Evolutionary conservation across 306 rosid genomes (phyloP), one percentile per base, ranked within the genome.

Genomic region (Chamaecrista fasciculata): DNA sequence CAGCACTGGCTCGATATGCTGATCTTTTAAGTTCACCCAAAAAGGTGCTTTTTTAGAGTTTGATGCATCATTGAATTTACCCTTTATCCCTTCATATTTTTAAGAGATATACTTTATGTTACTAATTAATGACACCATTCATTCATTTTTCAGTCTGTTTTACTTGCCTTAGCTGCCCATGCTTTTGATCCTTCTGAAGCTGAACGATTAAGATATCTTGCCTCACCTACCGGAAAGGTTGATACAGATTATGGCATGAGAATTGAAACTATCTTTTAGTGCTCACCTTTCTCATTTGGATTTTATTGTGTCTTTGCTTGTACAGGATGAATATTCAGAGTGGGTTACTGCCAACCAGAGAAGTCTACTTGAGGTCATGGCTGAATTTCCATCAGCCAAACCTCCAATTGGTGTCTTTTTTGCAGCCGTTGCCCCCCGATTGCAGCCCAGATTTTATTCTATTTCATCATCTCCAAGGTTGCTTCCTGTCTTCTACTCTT

Each of bases 171-270:
- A 62, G 99, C 99, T 31, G 96, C 97, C 19, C 92, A 91, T 76
- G 96, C 97, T 58, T 87, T 91, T 71, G 85, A 95, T 68, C 93
- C 90, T 39, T 76, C 91, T 51, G 97, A 95, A 85, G 96, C 91
- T 11, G 93, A 95, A 67, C 85, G 92, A 40, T 79, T 95, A 63
- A 86, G 96, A 77, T 86, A 87, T 84, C 95, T 95, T 65, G 96
- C 99, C 61, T 95, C 96, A 55, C 96, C 99, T 62, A 87, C 91
- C 39, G 99, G 97, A 78, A 95, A 95, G 97, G 99, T 95, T 67
- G 71, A 31, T 62, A 53, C 44, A 43, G 58, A 55, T 65, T 43
- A 51, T 57, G 69, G 28, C 58, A 28, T 46, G 55, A 21, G 59
- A 11, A 36, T 36, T 40, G 40, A 10, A 28, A 18, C 23, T 1